These are phyloP conservation scores for Casaregolazyma suthepensis DNA, from an alignment of 1,139 yeast species.

Conservation along the genomic window DNA sequence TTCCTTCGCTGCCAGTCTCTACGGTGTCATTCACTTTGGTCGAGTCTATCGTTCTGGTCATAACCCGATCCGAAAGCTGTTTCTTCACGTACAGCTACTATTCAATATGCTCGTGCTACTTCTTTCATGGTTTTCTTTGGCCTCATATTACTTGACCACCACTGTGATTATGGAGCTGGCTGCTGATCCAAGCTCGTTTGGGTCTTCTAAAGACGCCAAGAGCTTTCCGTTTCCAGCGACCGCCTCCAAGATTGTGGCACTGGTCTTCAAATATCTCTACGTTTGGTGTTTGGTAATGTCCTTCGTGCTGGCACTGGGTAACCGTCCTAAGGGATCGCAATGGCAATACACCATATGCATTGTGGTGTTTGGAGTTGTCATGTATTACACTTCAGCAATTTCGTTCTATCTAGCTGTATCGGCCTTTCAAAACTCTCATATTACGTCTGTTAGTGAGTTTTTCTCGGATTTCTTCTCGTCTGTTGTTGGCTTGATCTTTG, in stretches of 20 bases:
- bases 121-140: slow-evolving; percentile 76
- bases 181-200: slow-evolving; percentile 34
- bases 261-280: slow-evolving; percentile 34
- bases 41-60: slow-evolving; percentile 77
- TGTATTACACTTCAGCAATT: slow-evolving; percentile 34
- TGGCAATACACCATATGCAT: slow-evolving; percentile 32
- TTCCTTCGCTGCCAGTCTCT: slow-evolving; percentile 91
- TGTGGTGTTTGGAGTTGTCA: slow-evolving; percentile 36
- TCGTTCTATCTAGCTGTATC: slow-evolving; percentile 35
- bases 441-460: slow-evolving; percentile 25
- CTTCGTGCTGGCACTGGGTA: slow-evolving; percentile 39
- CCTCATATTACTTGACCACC: slow-evolving; percentile 75
- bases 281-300: slow-evolving; percentile 33
- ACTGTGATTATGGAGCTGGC: slow-evolving; percentile 39
- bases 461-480: slow-evolving; percentile 31
- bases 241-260: slow-evolving; percentile 30
- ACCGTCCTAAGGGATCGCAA: slow-evolving; percentile 37
- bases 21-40: slow-evolving; percentile 66
- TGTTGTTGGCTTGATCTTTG: slow-evolving; percentile 48
- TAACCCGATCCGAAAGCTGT: slow-evolving; percentile 58
- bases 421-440: slow-evolving; percentile 28
- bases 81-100: slow-evolving; percentile 68
- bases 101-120: slow-evolving; percentile 66
- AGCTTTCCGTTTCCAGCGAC: slow-evolving; percentile 31
- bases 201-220: slow-evolving; percentile 22